These are phyloP conservation scores for Carex littledalei DNA, from an alignment of 176 grass and related monocot genomes.

Conservation along the genomic window DNA sequence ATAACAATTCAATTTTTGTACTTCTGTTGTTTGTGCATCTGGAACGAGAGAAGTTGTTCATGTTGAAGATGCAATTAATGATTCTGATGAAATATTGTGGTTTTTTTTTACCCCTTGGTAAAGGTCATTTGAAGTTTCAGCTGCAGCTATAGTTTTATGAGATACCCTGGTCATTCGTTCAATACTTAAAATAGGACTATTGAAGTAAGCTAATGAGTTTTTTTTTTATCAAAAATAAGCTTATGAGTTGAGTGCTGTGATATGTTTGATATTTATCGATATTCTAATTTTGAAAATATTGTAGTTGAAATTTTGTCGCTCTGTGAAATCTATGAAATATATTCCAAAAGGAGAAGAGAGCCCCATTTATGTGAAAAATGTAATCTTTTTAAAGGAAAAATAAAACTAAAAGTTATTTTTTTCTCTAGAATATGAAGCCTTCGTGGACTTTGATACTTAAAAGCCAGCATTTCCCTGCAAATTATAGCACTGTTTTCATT, in stretches of 20 bases:
- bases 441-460: neutral
- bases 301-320: too few species aligned
- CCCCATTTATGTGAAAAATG: neutral
- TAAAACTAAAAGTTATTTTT: neutral
- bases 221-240: too few species aligned
- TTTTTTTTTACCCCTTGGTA: neutral
- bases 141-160: neutral
- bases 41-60: neutral
- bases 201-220: neutral
- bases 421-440: neutral
- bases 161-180: neutral
- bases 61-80: neutral
- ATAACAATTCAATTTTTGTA: neutral
- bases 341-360: neutral
- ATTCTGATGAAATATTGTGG: neutral
- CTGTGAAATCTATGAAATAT: neutral
- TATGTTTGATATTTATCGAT: neutral
- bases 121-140: neutral
- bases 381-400: neutral
- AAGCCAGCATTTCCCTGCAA: neutral
- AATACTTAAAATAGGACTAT: neutral
- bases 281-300: neutral
- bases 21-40: neutral
- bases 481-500: neutral
- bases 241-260: neutral